Percentiles rank a stretch among this genome's conserved stretches.
These are phyloP conservation scores for Hsuehochloa calcarea DNA, from an alignment of 176 grass and related monocot species.

Conservation along the genomic window DNA sequence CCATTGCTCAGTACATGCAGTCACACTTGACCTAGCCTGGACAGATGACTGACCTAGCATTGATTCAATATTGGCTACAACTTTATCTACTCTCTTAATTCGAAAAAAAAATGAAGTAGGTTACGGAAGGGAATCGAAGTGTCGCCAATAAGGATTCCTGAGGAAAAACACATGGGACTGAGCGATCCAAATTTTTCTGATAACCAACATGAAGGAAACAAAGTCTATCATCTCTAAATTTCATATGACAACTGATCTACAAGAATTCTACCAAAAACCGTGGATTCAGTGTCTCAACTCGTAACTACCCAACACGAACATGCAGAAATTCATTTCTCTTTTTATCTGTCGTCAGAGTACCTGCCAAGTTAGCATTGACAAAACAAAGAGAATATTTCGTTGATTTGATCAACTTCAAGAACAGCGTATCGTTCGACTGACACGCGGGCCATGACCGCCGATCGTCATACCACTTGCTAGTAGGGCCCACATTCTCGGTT, in stretches of 20 bases:
- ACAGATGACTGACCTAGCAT: neutral
- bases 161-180: conserved; percentile 22
- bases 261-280: neutral
- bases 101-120: neutral
- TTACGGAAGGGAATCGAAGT: neutral
- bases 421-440: neutral
- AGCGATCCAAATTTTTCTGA: neutral
- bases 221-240: neutral
- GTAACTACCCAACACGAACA: conserved; percentile 31
- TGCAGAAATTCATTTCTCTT: neutral
- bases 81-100: neutral
- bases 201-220: neutral
- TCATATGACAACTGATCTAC: neutral
- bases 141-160: neutral
- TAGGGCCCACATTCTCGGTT: neutral
- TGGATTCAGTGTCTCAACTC: conserved; percentile 21
- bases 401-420: neutral
- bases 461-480: neutral
- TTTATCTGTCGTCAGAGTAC: neutral
- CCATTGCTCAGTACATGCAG: neutral
- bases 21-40: conserved; percentile 25
- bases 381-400: neutral
- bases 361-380: conserved; percentile 12
- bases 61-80: neutral
- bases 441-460: neutral